Base-by-base conservation (phyloP, 1,284 basidiomycete species). In the Salmacisia buchloeana region DNA sequence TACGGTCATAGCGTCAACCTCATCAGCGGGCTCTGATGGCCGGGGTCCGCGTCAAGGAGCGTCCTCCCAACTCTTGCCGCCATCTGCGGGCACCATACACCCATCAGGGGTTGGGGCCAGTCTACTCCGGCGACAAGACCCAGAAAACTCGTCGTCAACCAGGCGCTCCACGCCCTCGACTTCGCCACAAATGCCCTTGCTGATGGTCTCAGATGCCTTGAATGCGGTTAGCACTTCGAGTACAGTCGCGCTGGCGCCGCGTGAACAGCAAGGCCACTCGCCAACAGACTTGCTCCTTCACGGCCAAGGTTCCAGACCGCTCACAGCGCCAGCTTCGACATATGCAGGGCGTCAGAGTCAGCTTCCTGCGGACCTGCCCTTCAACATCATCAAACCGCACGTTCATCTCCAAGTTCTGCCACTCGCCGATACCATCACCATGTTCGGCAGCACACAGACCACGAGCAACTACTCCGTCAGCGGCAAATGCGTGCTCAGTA, bases 381-480 rank as follows among this genome's bases (percentile, higher is more conserved):
- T 43, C 41, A 2, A 15, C 7, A 15, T 43, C 2, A 43, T 43
- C 41, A 43, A 21, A 21, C 41, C 41, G 23, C 13, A 58, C 15
- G n/a, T 60, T 21, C 21, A 27, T 3, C 27, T 54, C 12, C 49
- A 54, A 18, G 49, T 54, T 12, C 34, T 54, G 13, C 77, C 77
- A 2, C 49, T 72, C 25, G 59, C 65, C 13, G 73, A 74, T 31
- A 61, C 59, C 13, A 64, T 79, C 61, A 69, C 67, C 63, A 79
- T 79, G 77, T 79, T 79, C 59, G 77, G 77, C 25, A 74, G 76
- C 29, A 70, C 75, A 38, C 76, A 79, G 61, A 73, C 77, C 5
- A 72, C 72, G 46, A 70, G 72, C 49, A 78, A 76, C 46, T 79
- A 79, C 60, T 79, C 61, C 29, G 15, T 62, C 31, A 31, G 25